Base-by-base conservation (phyloP, 305 asterid genomes). In the Rubia tinctorum region DNA sequence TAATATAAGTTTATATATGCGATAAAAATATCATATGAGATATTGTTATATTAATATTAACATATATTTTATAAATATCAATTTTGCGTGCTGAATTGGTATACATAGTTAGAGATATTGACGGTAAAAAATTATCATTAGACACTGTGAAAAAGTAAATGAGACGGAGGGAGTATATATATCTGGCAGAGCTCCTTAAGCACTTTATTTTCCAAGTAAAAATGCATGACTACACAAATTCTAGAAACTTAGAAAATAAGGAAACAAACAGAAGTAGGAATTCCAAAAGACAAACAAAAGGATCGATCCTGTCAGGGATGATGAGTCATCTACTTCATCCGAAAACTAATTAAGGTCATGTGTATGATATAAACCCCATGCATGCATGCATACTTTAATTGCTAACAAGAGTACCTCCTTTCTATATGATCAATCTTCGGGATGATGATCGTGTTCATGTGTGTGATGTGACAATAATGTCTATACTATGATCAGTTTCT, bases 401-500 rank as follows among this genome's bases (percentile, higher is more conserved):
- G 15, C 12, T 47, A 56, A 44, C 0, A 44, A 44, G 22, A 7
- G 7, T 17, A 51, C 7, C 17, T 51, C 15, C 7, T 66, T n/a
- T 65, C 42, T 40, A 66, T 66, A 66, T 42, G 55, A 77, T 67
- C 71, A 58, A 76, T 20, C 68, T 5, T 4, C 14, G 30, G 25
- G 27, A 25, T 25, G 27, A n/a, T 30, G 39, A 61, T 60, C 65
- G 37, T 61, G 45, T 53, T 72, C 47, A 73, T 49, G 45, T 34
- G 22, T 43, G 2, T n/a, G 63, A 44, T 65, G 58, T 51, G 58
- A 51, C n/a, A 51, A 58, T 8, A 58, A 58, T 58, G 30, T 71
- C 73, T 77, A 77, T 65, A 60, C 71, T 65, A 77, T 42, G n/a
- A n/a, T n/a, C 73, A 72, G 70, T 77, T 20, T 63, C 60, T 40